Evolutionary conservation across 2,329 filamentous ascomycete genomes (phyloP), one percentile per base, ranked within the genome.

Genomic region (Madurella mycetomatis): DNA sequence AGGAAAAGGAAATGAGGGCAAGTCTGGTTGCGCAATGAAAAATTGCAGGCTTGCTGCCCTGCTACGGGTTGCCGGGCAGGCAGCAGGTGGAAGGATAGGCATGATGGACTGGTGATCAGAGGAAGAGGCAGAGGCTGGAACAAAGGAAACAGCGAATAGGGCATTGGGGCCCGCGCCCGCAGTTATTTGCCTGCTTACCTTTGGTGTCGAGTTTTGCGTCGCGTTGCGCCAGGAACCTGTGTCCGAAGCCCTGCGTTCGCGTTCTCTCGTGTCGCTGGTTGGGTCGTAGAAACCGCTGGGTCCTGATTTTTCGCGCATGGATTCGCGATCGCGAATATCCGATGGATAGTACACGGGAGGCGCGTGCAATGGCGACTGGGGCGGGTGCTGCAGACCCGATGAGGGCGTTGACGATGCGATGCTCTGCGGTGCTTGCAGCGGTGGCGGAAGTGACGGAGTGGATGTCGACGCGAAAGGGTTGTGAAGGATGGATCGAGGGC

Each of bases 231-330:
- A 78, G 63, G 74, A 72, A 41, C 62, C 65, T 39, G 68, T 60
- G 64, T 79, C 77, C 55, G 74, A 76, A 61, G 73, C 67, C 57
- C 69, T 71, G 62, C 73, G 76, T 65, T 77, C 75, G 56, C 73
- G 76, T 65, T 77, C 75, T 57, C 70, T 73, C 37, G 72, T 73
- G 68, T 81, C 78, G 42, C 75, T 78, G 42, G 75, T 75, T 15
- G 78, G 78, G 62, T 81, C 78, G 70, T 81, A 81, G 68, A 78
- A 79, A 66, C 74, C 73, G 63, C 76, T 69, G 53, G 70, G 67
- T 15, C 68, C 65, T 51, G 71, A 25, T 65, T 74, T 73, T 50
- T 73, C 72, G 65, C 69, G 73, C 39, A 51, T 47, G 19, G 57
- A 55, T 18, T 63, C 68, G 56, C 55, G 70, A 59, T 60, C 69